A percentile compares a stretch with the other conserved stretches of the same genome.
Conservation (phyloP, 2,329 filamentous ascomycete genomes). For the Allantophomopsis lycopodina region DNA sequence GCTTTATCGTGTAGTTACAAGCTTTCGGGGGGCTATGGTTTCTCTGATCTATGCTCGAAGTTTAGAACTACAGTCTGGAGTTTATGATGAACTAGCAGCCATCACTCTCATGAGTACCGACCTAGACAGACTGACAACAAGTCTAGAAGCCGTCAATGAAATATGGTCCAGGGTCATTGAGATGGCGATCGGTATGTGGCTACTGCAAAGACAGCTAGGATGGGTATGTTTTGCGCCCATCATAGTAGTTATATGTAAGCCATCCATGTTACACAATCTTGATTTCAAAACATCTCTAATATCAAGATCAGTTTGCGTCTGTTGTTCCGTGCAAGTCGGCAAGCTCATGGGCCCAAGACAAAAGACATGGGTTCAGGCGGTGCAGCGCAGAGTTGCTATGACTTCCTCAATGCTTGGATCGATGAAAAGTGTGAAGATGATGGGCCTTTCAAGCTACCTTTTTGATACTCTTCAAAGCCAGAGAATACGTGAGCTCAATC, state of each 20-base stretch:
- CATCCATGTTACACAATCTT: neutral
- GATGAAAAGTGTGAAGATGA: slow-evolving; percentile 28
- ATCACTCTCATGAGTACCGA: slow-evolving; percentile 31
- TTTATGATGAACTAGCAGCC: slow-evolving; percentile 20
- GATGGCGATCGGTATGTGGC: slow-evolving; percentile 28
- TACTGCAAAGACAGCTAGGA: slow-evolving; percentile 25
- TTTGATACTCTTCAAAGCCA: slow-evolving; percentile 13
- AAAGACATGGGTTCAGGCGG: slow-evolving; percentile 21
- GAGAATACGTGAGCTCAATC: neutral
- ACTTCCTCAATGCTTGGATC: slow-evolving; percentile 22
- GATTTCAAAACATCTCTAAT: too few relatives aligned
- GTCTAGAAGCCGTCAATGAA: slow-evolving; percentile 26
- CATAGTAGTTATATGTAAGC: slow-evolving; percentile 23
- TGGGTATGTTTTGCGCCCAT: slow-evolving; percentile 28
- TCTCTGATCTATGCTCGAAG: slow-evolving; percentile 9
- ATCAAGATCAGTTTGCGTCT: too few relatives aligned
- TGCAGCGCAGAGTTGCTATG: slow-evolving; percentile 22
- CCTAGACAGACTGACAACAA: slow-evolving; percentile 26
- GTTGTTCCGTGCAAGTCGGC: neutral
- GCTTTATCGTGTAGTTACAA: slow-evolving; percentile 5
- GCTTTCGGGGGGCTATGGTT: slow-evolving; percentile 7
- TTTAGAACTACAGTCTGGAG: slow-evolving; percentile 4
- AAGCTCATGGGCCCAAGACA: slow-evolving; percentile 7
- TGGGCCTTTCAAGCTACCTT: slow-evolving; percentile 21
- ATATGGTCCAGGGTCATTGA: slow-evolving; percentile 29